These are phyloP conservation scores for Physaria fendleri DNA, from an alignment of 345 rosid species.

Conservation along the genomic window DNA sequence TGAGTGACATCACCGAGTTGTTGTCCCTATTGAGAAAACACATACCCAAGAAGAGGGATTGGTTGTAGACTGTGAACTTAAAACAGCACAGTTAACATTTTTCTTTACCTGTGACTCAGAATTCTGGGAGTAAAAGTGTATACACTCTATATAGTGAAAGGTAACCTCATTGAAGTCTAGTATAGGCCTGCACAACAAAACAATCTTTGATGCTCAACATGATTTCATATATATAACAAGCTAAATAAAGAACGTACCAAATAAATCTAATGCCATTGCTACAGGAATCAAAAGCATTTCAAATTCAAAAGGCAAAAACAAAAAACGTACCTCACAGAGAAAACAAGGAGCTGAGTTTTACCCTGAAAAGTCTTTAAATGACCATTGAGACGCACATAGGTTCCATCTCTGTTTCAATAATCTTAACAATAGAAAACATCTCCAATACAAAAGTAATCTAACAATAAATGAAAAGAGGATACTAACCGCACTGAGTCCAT, in stretches of 20 bases:
- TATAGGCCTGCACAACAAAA: constrained; percentile 54
- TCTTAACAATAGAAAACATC: neutral
- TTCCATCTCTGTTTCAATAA: constrained; percentile 50
- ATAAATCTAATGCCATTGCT: neutral
- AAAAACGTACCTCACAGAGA: constrained; percentile 61
- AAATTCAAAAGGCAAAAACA: neutral
- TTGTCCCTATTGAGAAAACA: constrained; percentile 15
- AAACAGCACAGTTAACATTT: neutral
- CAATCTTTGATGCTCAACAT: neutral
- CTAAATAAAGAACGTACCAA: neutral
- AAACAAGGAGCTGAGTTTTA: constrained; percentile 52
- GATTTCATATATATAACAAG: neutral
- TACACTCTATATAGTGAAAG: constrained; percentile 83
- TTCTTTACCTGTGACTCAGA: constrained; percentile 51
- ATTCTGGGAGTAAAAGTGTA: constrained; percentile 52
- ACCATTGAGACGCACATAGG: constrained; percentile 74
- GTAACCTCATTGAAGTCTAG: constrained; percentile 74
- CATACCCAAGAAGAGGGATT: neutral
- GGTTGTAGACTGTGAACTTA: neutral
- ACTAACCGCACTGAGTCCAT: constrained; percentile 64
- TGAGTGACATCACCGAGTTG: constrained; percentile 36
- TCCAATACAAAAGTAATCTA: neutral
- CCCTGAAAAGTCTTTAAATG: constrained; percentile 72
- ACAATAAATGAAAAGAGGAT: neutral
- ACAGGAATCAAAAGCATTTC: neutral